phyloP scores from a whole-genome alignment of 768 basidiomycete genomes.

The Naganishia randhawae region DNA sequence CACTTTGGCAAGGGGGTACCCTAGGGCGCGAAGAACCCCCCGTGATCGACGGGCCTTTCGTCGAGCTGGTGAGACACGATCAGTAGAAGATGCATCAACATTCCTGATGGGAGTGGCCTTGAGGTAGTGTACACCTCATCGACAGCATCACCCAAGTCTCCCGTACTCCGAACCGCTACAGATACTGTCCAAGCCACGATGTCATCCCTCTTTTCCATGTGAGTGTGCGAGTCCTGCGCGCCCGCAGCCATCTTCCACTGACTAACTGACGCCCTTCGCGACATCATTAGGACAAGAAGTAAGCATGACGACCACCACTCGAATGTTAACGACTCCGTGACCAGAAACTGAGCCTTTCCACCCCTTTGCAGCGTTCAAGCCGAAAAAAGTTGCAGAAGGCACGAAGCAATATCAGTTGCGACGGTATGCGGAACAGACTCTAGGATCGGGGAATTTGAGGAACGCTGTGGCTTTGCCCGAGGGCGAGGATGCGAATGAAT shows the following conservation, averaged over 20 bases:
- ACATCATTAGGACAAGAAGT: slow-evolving; percentile 21
- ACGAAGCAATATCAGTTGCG: slow-evolving; percentile 97
- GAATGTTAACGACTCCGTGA: background rate
- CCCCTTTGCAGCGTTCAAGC: slow-evolving; percentile 68
- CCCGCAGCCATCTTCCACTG: background rate
- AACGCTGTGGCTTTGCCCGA: slow-evolving; percentile 90
- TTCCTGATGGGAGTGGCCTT: background rate
- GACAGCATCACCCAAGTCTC: background rate
- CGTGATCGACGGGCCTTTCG: background rate
- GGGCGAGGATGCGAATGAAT: slow-evolving; percentile 94
- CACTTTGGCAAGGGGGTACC: too few relatives aligned
- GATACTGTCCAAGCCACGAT: slow-evolving; percentile 26
- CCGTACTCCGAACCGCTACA: background rate
- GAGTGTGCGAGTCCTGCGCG: slow-evolving; percentile 27
- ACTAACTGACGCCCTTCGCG: background rate
- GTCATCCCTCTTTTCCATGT: slow-evolving; percentile 50
- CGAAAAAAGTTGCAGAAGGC: slow-evolving; percentile 88
- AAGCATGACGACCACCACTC: background rate
- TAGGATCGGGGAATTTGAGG: slow-evolving; percentile 87
- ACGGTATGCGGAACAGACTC: slow-evolving; percentile 61
- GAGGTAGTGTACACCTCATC: background rate
- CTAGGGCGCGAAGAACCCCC: background rate
- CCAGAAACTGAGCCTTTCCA: background rate
- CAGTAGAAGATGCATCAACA: background rate
- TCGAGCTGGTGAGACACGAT: background rate